These are phyloP conservation scores for Strobilomyces confusus DNA, from an alignment of 768 basidiomycete species.

Conservation along the genomic window DNA sequence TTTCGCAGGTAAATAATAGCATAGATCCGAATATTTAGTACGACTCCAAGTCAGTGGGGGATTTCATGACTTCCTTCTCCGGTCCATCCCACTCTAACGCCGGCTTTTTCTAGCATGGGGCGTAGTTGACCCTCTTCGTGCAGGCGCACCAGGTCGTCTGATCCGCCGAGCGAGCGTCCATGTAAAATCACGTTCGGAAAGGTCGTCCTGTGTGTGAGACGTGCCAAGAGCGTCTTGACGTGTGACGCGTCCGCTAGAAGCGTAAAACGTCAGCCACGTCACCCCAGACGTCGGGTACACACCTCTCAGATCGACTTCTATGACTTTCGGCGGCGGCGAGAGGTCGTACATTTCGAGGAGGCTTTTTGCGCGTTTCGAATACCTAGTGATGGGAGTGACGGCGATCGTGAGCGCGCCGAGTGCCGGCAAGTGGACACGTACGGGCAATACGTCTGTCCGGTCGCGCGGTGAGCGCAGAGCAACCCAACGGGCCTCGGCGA, in stretches of 20 bases:
- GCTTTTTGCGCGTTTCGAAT: slow-evolving; percentile 33
- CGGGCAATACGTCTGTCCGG: slow-evolving; percentile 62
- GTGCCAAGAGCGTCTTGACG: slow-evolving; percentile 61
- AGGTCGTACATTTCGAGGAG: slow-evolving; percentile 59
- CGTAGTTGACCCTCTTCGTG: slow-evolving; percentile 47
- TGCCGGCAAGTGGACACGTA: slow-evolving; percentile 36
- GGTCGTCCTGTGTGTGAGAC: slow-evolving; percentile 63
- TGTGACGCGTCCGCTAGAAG: slow-evolving; percentile 53
- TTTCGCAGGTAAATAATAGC: neutral
- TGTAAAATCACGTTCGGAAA: slow-evolving; percentile 73
- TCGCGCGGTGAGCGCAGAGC: neutral
- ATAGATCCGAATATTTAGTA: neutral
- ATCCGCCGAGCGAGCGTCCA: slow-evolving; percentile 64
- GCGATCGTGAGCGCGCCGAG: neutral
- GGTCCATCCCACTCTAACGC: slow-evolving; percentile 33
- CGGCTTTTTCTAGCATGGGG: slow-evolving; percentile 44
- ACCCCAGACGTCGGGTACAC: neutral
- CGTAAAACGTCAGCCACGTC: neutral
- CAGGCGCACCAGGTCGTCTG: slow-evolving; percentile 47
- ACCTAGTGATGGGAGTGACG: slow-evolving; percentile 4
- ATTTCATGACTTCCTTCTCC: slow-evolving; percentile 8
- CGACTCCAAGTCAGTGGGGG: neutral
- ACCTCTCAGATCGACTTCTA: slow-evolving; percentile 78
- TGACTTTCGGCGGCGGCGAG: slow-evolving; percentile 57
- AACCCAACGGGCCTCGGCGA: no score